Base-by-base conservation (phyloP, 192 early-diverging fungal genomes). In the Phlyctochytrium arcticum region DNA sequence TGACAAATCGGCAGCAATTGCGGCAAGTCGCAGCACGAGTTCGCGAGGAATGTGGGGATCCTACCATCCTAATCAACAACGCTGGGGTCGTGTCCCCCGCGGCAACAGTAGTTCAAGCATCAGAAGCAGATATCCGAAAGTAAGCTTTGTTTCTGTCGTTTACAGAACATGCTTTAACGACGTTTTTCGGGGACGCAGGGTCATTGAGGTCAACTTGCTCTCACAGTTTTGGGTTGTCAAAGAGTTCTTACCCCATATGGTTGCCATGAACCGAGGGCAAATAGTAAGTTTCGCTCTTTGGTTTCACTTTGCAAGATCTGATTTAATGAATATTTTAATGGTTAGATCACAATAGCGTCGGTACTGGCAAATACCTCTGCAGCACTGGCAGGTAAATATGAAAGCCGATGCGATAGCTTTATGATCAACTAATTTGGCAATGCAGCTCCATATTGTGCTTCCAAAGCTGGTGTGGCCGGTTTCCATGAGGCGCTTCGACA, bases 61-160 rank as follows among this genome's bases (percentile, higher is more conserved):
- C 89, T 12, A 94, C 89, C 4, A 85, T 92, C 58, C 55, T 94
- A 2, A 67, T 94, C 39, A 92, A 92, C 71, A 92, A 92, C 69
- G 92, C 89, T 17, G 92, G 87, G 3, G 86, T 90, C 51, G 82
- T 90, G 23, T 62, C 59, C 50, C 86, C 82, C 27, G 85, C 84
- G 67, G 68, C 75, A 17, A 76, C 90, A 39, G 47, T 83, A 23
- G 89, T 92, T 26, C 67, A 82, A 71, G 80, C 80, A 5, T 75
- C 77, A 39, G 67, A 74, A 5, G 27, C 19, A 0, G 85, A 89
- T 19, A 85, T 91, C 57, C 65, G 83, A 62, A 73, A 69, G 75
- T 75, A 27, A 67, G 66, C 26, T 15, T 5, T 9, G 44, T 5
- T 15, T 36, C 6, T 42, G 17, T 1, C 66, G 19, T n/a, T 19